Percentiles rank a stretch among this genome's conserved stretches.
phyloP scores from a whole-genome alignment of 768 basidiomycete species.

The Mycena floridula region DNA sequence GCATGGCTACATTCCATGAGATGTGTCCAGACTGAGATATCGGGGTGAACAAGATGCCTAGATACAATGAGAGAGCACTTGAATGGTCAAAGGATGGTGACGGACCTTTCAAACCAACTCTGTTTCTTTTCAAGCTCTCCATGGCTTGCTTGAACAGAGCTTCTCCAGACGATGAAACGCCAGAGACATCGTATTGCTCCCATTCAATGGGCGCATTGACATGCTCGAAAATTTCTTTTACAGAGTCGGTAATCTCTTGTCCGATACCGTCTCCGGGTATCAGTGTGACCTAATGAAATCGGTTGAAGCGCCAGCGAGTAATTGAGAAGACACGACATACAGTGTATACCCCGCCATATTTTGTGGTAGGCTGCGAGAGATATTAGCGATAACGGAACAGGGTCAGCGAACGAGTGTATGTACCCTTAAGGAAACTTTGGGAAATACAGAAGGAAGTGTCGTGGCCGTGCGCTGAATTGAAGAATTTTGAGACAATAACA shows the following conservation, averaged over 20 bases:
- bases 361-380: conserved; percentile 62
- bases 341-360: conserved; percentile 91
- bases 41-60: conserved; percentile 98
- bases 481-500: no score
- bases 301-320: conserved; percentile 11
- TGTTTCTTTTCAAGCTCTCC: conserved; percentile 96
- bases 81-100: conserved; percentile 5
- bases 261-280: conserved; percentile 99
- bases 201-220: conserved; percentile 98
- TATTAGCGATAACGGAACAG: conserved; percentile 6
- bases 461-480: conserved; percentile 50
- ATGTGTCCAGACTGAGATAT: conserved; percentile 95
- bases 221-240: conserved; percentile 97
- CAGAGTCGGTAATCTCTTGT: conserved; percentile 93
- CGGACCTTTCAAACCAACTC: conserved; percentile 95
- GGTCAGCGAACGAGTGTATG: conserved; percentile 20
- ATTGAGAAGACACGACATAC: conserved; percentile 35
- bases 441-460: conserved; percentile 74
- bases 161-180: conserved; percentile 91
- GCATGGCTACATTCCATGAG: conserved; percentile 99
- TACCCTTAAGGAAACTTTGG: conserved; percentile 68
- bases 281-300: conserved; percentile 72
- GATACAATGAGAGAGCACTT: not conserved
- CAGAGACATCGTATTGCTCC: conserved; percentile 98
- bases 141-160: conserved; percentile 95